These are phyloP conservation scores for Phyllosticta citriasiana DNA, from an alignment of 2,329 filamentous ascomycete genomes.

Conservation along the genomic window DNA sequence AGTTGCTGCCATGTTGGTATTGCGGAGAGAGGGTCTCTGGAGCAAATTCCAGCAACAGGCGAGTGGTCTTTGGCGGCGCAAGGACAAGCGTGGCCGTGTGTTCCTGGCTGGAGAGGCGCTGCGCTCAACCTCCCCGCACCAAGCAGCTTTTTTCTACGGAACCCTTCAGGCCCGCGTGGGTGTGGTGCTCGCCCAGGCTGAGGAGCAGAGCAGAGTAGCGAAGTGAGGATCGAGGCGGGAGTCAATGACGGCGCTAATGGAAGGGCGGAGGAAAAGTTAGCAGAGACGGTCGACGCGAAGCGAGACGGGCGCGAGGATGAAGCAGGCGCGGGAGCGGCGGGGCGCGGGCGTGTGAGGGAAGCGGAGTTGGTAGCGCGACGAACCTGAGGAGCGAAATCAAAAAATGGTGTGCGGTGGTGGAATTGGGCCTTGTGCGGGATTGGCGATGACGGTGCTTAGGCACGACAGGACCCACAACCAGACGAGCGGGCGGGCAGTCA, in stretches of 20 bases:
- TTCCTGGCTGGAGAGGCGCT: constrained; percentile 32
- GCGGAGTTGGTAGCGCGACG: constrained; percentile 2
- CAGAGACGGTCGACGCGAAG: not conserved
- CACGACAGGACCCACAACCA: constrained; percentile 3
- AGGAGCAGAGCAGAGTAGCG: constrained; percentile 2
- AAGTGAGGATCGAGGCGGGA: constrained; percentile 4
- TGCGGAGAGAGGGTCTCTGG: constrained; percentile 5
- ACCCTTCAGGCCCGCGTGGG: constrained; percentile 4
- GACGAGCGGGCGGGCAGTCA: constrained; percentile 5
- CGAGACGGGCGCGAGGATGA: not conserved
- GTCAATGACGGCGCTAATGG: constrained; percentile 1
- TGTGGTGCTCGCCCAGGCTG: constrained; percentile 4
- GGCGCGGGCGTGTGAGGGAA: not conserved
- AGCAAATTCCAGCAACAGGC: constrained; percentile 1
- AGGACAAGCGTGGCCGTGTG: not conserved
- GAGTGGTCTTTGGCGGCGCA: not conserved
- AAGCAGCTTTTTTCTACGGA: constrained; percentile 9
- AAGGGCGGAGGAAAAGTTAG: constrained; percentile 3
- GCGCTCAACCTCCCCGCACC: constrained; percentile 31
- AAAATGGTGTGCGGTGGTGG: constrained; percentile 9
- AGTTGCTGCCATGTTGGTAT: constrained; percentile 28
- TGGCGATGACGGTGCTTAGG: constrained; percentile 11
- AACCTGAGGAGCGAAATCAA: constrained; percentile 4
- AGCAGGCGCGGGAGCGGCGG: not conserved
- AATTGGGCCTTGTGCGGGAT: constrained; percentile 6